Base-by-base conservation (phyloP, 768 basidiomycete species). In the Crucibulum laeve region DNA sequence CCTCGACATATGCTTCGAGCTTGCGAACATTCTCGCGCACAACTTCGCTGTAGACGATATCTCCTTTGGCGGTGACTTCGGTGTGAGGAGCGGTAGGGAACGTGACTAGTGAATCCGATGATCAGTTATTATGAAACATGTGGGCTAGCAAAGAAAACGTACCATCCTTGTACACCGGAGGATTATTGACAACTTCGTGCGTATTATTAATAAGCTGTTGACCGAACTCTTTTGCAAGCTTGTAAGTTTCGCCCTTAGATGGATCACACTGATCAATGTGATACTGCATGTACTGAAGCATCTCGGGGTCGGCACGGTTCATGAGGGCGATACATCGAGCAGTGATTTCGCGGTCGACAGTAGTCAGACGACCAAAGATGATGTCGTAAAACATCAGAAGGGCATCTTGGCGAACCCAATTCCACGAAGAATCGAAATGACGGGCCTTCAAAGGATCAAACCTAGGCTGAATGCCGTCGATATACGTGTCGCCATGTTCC, bases 351-450 rank as follows among this genome's bases (percentile, higher is more conserved):
- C 92, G 87, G 58, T 97, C 93, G 51, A 97, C 89, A 14, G 91
- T 92, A 18, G 86, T 93, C 43, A 96, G 79, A 35, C 87, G 84
- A 38, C 96, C 96, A 53, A 93, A 92, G 54, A 99, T 92, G 67
- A 99, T 96, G 62, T 98, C 95, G 65, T 94, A 97, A 70, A 84
- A 98, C 91, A 99, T 94, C 47, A 91, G 71, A 21, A 98, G 73
- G 13, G 93, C 91, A 49, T 96, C 94, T 68, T 99, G 96, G 47
- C 95, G 85, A 35, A 87, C 95, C 96, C 96, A 99, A 60, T 99
- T 99, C 96, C 95, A 99, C 4, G 88, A 92, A 2, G 95, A 98
- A 61, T 98, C 94, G 73, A 99, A 98, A 60, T 87, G 93, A 36
- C 96, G 89, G 10, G 94, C 96, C 67, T 99, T 98, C 56, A 97